Evolutionary conservation across 345 rosid species (phyloP), one percentile per base, ranked within the genome.

Genomic region (Lepidium aucheri): DNA sequence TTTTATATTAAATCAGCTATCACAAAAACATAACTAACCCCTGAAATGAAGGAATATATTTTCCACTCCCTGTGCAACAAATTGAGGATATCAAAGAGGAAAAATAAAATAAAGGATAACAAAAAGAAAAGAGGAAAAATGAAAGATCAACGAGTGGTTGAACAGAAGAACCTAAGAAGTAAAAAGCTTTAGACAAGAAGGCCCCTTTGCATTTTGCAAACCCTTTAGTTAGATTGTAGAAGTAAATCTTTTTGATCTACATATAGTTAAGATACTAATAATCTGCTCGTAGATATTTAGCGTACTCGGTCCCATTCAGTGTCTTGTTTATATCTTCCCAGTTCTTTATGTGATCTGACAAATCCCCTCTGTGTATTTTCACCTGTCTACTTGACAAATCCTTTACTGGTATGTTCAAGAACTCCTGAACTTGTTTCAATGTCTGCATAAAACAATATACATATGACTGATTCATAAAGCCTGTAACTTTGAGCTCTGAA

Each of bases 321-420:
- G 88, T 80, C 68, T 63, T 78, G 76, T 76, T 77, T 39, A 94
- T 80, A 53, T 94, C 95, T 70, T 86, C 90, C 96, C 96, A 94
- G 59, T 94, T 94, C 77, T 75, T 69, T 38, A 94, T 69, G 39
- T 80, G 90, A 40, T 79, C 88, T 0, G 93, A 81, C 38, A 94
- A 70, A 4, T 81, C 74, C 50, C 97, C 99, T 65, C 78, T 81
- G 72, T 94, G 99, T 76, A 94, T 94, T 36, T 94, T 94, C 47
- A 94, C 91, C 55, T 94, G 99, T 20, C 86, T 89, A 65, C 97
- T 94, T 5, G 64, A 81, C 64, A 94, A 71, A 45, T 82, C 67
- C 85, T 77, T 80, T 62, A 33, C 44, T 0, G 96, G 97, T 34
- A 94, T 78, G 76, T 82, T 75, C 36, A 94, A 77, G 67, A 90